Conservation (phyloP, 2,329 filamentous ascomycete genomes). For the Sclerotinia spermophila region DNA sequence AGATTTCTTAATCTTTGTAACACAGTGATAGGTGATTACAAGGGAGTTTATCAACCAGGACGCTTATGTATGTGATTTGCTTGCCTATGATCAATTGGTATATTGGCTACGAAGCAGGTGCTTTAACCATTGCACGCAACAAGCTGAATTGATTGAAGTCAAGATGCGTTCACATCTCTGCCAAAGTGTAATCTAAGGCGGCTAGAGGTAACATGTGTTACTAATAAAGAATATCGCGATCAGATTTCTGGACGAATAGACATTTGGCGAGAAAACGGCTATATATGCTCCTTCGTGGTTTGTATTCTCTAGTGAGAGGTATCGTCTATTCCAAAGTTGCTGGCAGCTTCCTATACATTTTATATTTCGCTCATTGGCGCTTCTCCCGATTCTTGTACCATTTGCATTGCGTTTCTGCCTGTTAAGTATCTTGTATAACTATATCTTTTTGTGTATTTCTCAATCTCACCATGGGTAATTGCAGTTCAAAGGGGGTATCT, state of each 20-base stretch:
- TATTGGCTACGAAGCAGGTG: not conserved
- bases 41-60: not conserved
- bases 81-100: not conserved
- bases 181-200: not conserved
- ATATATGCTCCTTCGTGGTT: not conserved
- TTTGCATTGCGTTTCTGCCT: not conserved
- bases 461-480: not conserved
- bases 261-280: not conserved
- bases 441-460: not conserved
- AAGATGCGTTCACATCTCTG: not conserved
- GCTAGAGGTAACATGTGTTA: not conserved
- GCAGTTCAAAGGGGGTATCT: not conserved
- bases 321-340: not conserved
- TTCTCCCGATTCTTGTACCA: not conserved
- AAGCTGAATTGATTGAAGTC: not conserved
- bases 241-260: not conserved
- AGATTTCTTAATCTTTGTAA: not conserved
- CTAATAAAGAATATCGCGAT: not conserved
- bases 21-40: not conserved
- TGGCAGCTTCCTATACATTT: not conserved
- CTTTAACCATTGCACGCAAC: not conserved
- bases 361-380: too few species aligned
- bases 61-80: not conserved
- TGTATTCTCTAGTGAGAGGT: not conserved
- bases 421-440: not conserved